Conservation (phyloP, 495 filamentous ascomycete species). For the Chaetomium cochliodes region DNA sequence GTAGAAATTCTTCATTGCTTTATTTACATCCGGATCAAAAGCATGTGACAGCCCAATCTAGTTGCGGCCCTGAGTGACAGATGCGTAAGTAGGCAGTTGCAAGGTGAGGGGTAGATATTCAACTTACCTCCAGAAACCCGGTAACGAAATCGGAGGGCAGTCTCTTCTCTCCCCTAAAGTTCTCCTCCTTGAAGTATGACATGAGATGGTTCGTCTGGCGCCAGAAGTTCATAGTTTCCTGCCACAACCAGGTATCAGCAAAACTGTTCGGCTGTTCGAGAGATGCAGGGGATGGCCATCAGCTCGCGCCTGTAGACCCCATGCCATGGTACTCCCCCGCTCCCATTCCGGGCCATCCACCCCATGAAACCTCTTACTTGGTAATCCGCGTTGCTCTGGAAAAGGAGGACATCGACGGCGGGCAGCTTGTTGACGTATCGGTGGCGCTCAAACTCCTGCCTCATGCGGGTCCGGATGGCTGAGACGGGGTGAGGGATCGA, state of each 20-base stretch:
- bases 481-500: constrained; percentile 84
- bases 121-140: constrained; percentile 81
- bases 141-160: constrained; percentile 85
- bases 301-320: background rate
- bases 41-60: constrained; percentile 35
- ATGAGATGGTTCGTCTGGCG: constrained; percentile 94
- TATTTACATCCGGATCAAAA: constrained; percentile 37
- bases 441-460: constrained; percentile 96
- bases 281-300: background rate
- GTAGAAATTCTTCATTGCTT: constrained; percentile 19
- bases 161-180: constrained; percentile 65
- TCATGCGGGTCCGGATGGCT: constrained; percentile 84
- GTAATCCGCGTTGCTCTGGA: constrained; percentile 84
- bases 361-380: constrained; percentile 55
- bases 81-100: constrained; percentile 5
- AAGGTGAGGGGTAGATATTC: background rate
- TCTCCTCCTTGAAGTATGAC: constrained; percentile 92
- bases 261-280: constrained; percentile 5
- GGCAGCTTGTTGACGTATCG: constrained; percentile 85
- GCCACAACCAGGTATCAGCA: constrained; percentile 19
- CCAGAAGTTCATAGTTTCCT: constrained; percentile 99
- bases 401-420: constrained; percentile 83
- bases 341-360: background rate
- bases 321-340: background rate
- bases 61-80: constrained; percentile 48